These are phyloP conservation scores for Aspergillus phoenicis DNA, from an alignment of 2,329 filamentous ascomycete genomes.

Conservation along the genomic window DNA sequence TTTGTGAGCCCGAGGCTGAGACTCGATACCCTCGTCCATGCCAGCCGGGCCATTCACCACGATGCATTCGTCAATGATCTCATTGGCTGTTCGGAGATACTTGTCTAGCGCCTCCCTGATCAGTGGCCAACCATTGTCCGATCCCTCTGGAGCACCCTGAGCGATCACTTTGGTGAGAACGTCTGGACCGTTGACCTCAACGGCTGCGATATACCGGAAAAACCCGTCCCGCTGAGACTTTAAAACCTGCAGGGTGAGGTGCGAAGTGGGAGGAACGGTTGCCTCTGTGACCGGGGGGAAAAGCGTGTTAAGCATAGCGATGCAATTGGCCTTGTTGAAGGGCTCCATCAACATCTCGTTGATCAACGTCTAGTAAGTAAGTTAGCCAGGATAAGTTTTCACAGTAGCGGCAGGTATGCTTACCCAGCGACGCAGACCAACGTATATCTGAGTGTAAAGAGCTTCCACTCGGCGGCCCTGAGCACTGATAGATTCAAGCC, in stretches of 20 bases:
- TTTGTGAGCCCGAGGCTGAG: constrained; percentile 42
- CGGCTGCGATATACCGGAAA: constrained; percentile 62
- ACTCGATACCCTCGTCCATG: constrained; percentile 33
- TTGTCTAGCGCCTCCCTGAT: constrained; percentile 56
- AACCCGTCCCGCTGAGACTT: constrained; percentile 62
- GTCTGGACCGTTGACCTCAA: constrained; percentile 58
- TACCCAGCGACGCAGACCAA: constrained; percentile 66
- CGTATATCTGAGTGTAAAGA: constrained; percentile 63
- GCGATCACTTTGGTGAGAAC: constrained; percentile 58
- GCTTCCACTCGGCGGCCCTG: constrained; percentile 57
- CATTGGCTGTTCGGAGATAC: constrained; percentile 61
- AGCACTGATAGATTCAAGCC: constrained; percentile 56
- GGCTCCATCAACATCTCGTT: constrained; percentile 65
- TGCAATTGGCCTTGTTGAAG: constrained; percentile 66
- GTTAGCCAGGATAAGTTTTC: constrained; percentile 21
- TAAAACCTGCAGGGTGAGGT: constrained; percentile 56
- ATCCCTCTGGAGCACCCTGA: constrained; percentile 54
- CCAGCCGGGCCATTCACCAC: constrained; percentile 51
- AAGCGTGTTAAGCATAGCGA: constrained; percentile 69
- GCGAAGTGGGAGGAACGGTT: constrained; percentile 51
- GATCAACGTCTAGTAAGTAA: constrained; percentile 56
- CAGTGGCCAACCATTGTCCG: constrained; percentile 59
- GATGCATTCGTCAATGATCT: constrained; percentile 62
- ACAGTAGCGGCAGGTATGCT: constrained; percentile 26
- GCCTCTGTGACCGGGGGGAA: constrained; percentile 59